A percentile compares a stretch with the other conserved stretches of the same genome.
phyloP scores from a whole-genome alignment of 768 basidiomycete species.

The Mycena belliarum region DNA sequence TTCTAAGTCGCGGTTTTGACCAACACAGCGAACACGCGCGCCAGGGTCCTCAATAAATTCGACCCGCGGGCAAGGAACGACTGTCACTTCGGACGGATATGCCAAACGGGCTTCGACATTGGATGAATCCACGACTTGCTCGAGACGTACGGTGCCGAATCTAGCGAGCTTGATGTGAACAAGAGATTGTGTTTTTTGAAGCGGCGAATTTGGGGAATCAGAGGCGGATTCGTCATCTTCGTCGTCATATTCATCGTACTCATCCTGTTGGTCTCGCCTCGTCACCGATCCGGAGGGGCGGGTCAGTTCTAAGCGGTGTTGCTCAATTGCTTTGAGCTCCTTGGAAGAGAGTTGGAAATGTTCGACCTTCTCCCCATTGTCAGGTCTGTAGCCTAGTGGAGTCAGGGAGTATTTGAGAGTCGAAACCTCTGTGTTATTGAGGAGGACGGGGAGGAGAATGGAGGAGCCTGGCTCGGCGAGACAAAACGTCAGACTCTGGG shows the following conservation, averaged over 20 bases:
- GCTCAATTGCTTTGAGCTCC: constrained; percentile 70
- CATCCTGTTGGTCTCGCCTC: constrained; percentile 38
- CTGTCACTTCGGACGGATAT: constrained; percentile 59
- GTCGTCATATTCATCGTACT: constrained; percentile 73
- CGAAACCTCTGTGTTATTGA: constrained; percentile 86
- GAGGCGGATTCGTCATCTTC: constrained; percentile 51
- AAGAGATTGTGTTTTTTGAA: constrained; percentile 77
- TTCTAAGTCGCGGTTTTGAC: constrained; percentile 58
- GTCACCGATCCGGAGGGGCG: constrained; percentile 35
- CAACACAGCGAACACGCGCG: constrained; percentile 59
- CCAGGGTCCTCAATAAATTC: constrained; percentile 55
- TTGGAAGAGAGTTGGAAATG: constrained; percentile 56
- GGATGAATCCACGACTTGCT: constrained; percentile 69
- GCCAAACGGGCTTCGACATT: constrained; percentile 75
- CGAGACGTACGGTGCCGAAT: constrained; percentile 76
- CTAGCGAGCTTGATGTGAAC: constrained; percentile 70
- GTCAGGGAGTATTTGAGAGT: constrained; percentile 73
- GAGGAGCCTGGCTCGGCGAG: constrained; percentile 52
- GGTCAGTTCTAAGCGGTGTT: constrained; percentile 50
- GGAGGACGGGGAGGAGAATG: constrained; percentile 77
- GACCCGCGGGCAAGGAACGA: constrained; percentile 83
- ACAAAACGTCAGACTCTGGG: constrained; percentile 72
- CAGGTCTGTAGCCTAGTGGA: constrained; percentile 53
- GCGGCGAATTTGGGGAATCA: constrained; percentile 32
- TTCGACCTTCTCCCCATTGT: constrained; percentile 49